Evolutionary conservation across 768 basidiomycete genomes (phyloP).

Genomic region (Sporobolomyces phaffii): DNA sequence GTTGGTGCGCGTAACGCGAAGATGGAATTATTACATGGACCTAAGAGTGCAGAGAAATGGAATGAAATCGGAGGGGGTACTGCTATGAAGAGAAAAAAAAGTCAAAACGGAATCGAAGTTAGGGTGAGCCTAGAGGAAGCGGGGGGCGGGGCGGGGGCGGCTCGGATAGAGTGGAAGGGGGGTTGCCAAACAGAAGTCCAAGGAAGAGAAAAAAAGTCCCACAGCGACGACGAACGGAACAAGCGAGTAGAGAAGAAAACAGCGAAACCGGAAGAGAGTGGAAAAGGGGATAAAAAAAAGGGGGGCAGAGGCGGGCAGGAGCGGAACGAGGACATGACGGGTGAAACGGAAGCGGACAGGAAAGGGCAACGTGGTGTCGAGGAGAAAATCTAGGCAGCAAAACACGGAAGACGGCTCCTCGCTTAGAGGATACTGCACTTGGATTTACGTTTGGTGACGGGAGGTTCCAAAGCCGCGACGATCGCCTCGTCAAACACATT

Average conservation of each 20-base stretch:
- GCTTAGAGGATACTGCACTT: conserved; percentile 82
- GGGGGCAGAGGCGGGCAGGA: neutral
- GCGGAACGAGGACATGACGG: too few species aligned
- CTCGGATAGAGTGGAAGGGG: neutral
- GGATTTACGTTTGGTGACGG: conserved; percentile 72
- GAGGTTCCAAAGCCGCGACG: conserved; percentile 95
- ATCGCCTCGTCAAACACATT: conserved; percentile 99
- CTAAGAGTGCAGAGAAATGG: too few species aligned
- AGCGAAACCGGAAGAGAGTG: neutral
- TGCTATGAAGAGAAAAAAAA: too few species aligned
- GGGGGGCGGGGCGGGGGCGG: too few species aligned
- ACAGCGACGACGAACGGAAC: neutral
- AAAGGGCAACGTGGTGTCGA: neutral
- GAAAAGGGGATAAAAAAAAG: neutral
- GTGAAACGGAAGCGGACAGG: neutral
- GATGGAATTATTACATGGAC: too few species aligned
- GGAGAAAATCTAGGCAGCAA: neutral
- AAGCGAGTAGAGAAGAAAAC: too few species aligned
- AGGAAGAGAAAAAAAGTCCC: neutral
- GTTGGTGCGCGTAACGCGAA: too few species aligned
- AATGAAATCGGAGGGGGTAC: too few species aligned
- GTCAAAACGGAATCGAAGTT: too few species aligned
- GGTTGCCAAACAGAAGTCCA: neutral
- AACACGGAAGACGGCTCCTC: too few species aligned
- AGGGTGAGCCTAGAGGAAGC: too few species aligned